Conservation (phyloP, 1,284 basidiomycete species). For the Rhodotorula sp. region DNA sequence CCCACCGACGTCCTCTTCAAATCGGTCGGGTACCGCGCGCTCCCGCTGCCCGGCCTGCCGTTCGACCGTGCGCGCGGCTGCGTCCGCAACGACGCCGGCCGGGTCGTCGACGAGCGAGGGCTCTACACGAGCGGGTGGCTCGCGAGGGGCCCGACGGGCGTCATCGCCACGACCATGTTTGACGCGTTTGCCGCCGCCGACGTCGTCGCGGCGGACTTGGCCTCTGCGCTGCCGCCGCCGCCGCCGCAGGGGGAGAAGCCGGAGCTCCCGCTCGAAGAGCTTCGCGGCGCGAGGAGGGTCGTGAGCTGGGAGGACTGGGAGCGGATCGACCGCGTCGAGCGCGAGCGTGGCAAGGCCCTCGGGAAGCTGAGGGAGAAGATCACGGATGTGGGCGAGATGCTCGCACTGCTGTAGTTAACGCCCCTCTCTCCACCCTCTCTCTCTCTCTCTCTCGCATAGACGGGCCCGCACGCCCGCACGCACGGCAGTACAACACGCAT, state of each 20-base stretch:
- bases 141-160: conserved; percentile 85
- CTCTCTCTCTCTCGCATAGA: background rate
- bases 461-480: background rate
- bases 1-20: conserved; percentile 79
- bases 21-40: conserved; percentile 79
- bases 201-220: conserved; percentile 63
- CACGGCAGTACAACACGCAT: conserved; percentile 7
- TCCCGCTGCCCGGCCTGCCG: conserved; percentile 50
- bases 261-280: conserved; percentile 14
- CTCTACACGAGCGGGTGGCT: conserved; percentile 94
- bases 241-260: background rate
- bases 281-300: conserved; percentile 13
- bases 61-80: conserved; percentile 53
- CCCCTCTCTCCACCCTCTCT: too few relatives aligned
- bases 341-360: conserved; percentile 33
- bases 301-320: conserved; percentile 47
- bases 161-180: conserved; percentile 92
- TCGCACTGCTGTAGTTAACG: conserved; percentile 26
- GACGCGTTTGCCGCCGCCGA: conserved; percentile 82
- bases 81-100: conserved; percentile 57
- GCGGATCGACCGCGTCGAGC: conserved; percentile 42
- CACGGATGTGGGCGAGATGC: conserved; percentile 43
- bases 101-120: conserved; percentile 52
- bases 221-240: background rate
- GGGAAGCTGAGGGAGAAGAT: conserved; percentile 48